A percentile compares a stretch with the other conserved stretches of the same genome.
These are phyloP conservation scores for Paulownia fortunei DNA, from an alignment of 257 asterid genomes.

Conservation along the genomic window DNA sequence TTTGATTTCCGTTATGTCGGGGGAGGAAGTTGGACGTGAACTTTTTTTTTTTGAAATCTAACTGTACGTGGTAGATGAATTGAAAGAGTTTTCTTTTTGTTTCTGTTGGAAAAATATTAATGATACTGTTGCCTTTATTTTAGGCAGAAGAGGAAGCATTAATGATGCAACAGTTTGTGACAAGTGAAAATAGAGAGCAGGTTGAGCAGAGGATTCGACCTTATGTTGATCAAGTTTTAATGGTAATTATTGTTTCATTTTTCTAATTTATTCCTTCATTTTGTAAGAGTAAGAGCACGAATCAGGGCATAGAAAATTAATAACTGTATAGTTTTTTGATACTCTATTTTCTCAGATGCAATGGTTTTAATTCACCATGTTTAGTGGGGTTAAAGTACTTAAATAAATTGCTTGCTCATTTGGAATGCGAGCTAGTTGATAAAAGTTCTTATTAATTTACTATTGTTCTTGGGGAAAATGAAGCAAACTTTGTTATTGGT, in stretches of 20 bases:
- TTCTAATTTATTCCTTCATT: slow-evolving; percentile 22
- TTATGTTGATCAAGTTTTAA: slow-evolving; percentile 65
- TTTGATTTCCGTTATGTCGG: neutral
- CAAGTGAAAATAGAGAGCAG: slow-evolving; percentile 60
- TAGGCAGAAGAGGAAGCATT: slow-evolving; percentile 97
- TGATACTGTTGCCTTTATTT: slow-evolving; percentile 27
- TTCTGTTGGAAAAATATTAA: slow-evolving; percentile 24
- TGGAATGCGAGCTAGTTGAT: slow-evolving; percentile 22
- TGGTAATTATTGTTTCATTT: slow-evolving; percentile 53
- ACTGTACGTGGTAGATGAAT: slow-evolving; percentile 12
- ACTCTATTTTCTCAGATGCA: slow-evolving; percentile 6
- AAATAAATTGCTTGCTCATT: slow-evolving; percentile 14
- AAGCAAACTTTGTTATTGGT: slow-evolving; percentile 17
- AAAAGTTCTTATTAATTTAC: neutral
- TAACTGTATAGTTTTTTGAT: neutral
- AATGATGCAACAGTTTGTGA: slow-evolving; percentile 78
- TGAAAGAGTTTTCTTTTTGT: neutral
- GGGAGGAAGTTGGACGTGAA: neutral
- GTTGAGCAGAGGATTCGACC: slow-evolving; percentile 75
- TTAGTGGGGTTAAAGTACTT: slow-evolving; percentile 14
- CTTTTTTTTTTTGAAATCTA: neutral
- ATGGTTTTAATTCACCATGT: slow-evolving; percentile 1
- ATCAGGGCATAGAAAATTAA: neutral
- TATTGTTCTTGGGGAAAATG: neutral
- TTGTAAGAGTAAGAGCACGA: neutral